A percentile compares a stretch with the other conserved stretches of the same genome.
Conservation (phyloP, 2,329 filamentous ascomycete genomes). For the Blastomyces silverae region DNA sequence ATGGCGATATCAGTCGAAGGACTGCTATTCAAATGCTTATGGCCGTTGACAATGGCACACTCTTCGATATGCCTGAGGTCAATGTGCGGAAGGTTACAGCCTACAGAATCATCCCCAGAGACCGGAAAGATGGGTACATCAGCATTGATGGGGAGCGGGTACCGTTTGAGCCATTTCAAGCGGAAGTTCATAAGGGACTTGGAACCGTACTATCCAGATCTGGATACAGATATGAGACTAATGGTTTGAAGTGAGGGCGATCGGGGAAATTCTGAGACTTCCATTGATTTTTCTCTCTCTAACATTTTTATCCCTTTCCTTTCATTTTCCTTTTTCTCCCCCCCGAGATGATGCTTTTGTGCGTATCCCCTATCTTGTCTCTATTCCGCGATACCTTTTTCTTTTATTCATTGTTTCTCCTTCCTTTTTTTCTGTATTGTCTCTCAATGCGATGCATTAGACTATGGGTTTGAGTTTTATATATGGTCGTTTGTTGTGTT, state of each 20-base stretch:
- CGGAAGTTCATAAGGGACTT: constrained; percentile 74
- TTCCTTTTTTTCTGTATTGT: background rate
- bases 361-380: background rate
- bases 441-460: background rate
- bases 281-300: background rate
- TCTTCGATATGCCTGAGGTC: constrained; percentile 74
- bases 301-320: constrained; percentile 8
- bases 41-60: constrained; percentile 62
- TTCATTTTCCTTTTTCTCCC: background rate
- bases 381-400: background rate
- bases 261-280: constrained; percentile 27
- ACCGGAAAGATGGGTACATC: constrained; percentile 70
- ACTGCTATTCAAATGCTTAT: constrained; percentile 64
- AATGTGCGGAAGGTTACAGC: constrained; percentile 79
- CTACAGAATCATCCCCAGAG: constrained; percentile 72
- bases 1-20: constrained; percentile 63
- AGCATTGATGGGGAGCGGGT: constrained; percentile 88
- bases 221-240: constrained; percentile 62
- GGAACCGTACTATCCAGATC: constrained; percentile 77
- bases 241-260: constrained; percentile 32
- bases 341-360: background rate
- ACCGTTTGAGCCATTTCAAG: constrained; percentile 84
- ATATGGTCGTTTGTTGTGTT: background rate
- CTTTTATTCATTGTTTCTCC: background rate
- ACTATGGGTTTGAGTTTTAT: background rate